Evolutionary conservation across 2,329 filamentous ascomycete species (phyloP), one percentile per base, ranked within the genome.

Genomic region (Colletotrichum trifolii): DNA sequence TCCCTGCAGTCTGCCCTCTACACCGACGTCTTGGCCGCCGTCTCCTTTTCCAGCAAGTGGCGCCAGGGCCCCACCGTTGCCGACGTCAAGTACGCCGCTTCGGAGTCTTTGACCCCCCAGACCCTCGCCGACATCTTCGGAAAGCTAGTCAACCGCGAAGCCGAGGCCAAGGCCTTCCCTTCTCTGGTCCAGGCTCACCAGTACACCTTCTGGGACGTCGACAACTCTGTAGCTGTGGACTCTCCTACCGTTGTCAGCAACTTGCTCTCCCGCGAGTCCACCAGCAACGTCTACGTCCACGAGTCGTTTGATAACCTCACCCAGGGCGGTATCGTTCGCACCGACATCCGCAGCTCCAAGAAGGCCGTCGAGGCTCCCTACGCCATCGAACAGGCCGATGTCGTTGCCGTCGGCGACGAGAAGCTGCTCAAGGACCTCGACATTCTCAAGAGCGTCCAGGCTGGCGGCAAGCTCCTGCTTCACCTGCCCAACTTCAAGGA

Each of bases 201-300:
- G 78, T 98, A 96, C 81, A 90, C 90, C 11, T 97, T 99, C 85
- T 98, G 94, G 94, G 92, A 97, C 71, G 76, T 92, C 45, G 95
- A 97, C 73, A 86, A 89, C 76, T 94, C 94, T 35, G 79, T 83
- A 1, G 86, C 90, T 55, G 83, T 85, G 55, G 82, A 83, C 64
- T 89, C 93, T 1, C 90, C 93, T 10, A 79, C 86, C 25, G 86
- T 82, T 42, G 74, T 90, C 35, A 84, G 85, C 68, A 82, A 79
- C 62, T 74, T 88, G 11, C 87, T 83, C 83, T 95, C 89, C 84
- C 89, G 90, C 83, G 94, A 86, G 77, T 92, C 81, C 77, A 91
- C 81, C 78, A 85, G 73, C 72, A 88, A 89, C 69, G 79, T 90
- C 69, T 85, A 86, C 61, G 73, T 88, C 42, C 89, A 82, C 86